These are phyloP conservation scores for Entomortierella parvispora DNA, from an alignment of 192 early-diverging fungal genomes.

Conservation along the genomic window DNA sequence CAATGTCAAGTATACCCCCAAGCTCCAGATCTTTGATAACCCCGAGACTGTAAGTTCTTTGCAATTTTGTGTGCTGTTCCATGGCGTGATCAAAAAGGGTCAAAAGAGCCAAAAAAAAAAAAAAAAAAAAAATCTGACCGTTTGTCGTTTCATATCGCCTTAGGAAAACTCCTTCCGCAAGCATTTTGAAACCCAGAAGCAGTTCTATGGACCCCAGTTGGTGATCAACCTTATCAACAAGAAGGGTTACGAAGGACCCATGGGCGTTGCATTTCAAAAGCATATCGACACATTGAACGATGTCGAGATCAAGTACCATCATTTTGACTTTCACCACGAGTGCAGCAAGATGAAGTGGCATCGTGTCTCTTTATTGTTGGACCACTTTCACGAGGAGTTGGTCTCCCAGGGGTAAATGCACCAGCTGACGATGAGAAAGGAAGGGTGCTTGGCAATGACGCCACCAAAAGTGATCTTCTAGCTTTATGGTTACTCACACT, in stretches of 20 bases:
- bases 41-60: constrained; percentile 66
- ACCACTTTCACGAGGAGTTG: constrained; percentile 77
- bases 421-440: too few species aligned
- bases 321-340: constrained; percentile 98
- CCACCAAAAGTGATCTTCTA: too few species aligned
- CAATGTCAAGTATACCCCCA: constrained; percentile 93
- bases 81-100: too few species aligned
- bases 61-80: background rate
- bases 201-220: constrained; percentile 83
- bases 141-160: background rate
- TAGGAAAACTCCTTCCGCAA: constrained; percentile 73
- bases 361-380: constrained; percentile 84
- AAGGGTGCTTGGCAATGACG: background rate
- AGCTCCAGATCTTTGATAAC: constrained; percentile 78
- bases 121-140: too few species aligned
- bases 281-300: constrained; percentile 69
- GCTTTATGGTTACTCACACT: too few species aligned
- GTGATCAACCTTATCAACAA: constrained; percentile 96
- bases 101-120: too few species aligned
- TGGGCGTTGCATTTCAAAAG: constrained; percentile 84
- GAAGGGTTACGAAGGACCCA: constrained; percentile 87
- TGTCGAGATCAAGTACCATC: constrained; percentile 74
- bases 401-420: constrained; percentile 56
- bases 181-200: constrained; percentile 79
- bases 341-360: constrained; percentile 97